phyloP scores from a whole-genome alignment of 148 eudicot species.

The Vaccinium macrocarpon region DNA sequence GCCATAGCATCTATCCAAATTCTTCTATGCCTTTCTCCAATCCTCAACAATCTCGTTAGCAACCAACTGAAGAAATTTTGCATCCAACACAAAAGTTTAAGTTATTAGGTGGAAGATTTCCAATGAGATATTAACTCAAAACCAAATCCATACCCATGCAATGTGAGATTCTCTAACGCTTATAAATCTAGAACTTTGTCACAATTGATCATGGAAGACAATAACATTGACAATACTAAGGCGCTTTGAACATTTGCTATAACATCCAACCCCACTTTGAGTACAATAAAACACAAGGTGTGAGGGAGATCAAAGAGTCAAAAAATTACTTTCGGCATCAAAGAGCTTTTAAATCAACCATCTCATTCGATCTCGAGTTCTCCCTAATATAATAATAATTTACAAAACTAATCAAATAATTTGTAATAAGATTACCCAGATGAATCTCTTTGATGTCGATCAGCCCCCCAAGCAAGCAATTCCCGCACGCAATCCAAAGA shows the following conservation, averaged over 20 bases:
- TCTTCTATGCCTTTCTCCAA: background rate
- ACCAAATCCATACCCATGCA: background rate
- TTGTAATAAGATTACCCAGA: constrained; percentile 25
- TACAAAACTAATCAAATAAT: background rate
- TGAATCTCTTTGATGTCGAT: constrained; percentile 29
- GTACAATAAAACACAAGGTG: background rate
- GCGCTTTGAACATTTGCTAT: background rate
- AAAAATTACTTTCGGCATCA: background rate
- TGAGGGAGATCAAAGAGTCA: background rate
- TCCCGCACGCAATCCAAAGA: constrained; percentile 36
- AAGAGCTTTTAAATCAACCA: background rate
- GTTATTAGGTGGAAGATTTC: background rate
- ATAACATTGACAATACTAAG: background rate
- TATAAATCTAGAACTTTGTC: background rate
- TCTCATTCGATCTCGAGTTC: background rate
- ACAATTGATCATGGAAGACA: background rate
- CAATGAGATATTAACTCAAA: background rate
- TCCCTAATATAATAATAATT: background rate
- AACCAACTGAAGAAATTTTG: background rate
- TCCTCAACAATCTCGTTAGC: background rate
- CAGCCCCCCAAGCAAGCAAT: constrained; percentile 33
- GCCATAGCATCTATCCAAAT: background rate
- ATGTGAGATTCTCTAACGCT: background rate
- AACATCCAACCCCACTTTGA: background rate
- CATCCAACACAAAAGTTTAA: background rate